phyloP scores from a whole-genome alignment of 2,329 filamentous ascomycete genomes.

The Aspergillus awamori region DNA sequence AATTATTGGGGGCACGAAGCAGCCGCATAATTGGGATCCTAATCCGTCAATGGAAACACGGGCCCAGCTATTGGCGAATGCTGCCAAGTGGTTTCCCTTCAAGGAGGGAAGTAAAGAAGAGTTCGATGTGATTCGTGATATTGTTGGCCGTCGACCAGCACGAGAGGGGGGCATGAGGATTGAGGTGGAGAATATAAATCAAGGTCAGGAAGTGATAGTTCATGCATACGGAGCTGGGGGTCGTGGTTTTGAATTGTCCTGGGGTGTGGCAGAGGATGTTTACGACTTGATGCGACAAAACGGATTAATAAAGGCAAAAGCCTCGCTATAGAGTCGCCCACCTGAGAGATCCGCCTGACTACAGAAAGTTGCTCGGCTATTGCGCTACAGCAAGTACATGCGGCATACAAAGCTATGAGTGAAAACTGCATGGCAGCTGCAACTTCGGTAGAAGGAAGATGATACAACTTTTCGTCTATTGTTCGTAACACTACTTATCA shows the following conservation, averaged over 20 bases:
- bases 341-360: not conserved
- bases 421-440: not conserved
- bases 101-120: slow-evolving; percentile 37
- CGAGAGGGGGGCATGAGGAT: slow-evolving; percentile 54
- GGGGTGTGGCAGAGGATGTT: slow-evolving; percentile 61
- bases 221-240: slow-evolving; percentile 65
- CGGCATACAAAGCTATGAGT: not conserved
- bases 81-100: slow-evolving; percentile 46
- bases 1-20: slow-evolving; percentile 68
- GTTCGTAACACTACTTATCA: slow-evolving; percentile 1
- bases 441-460: not conserved
- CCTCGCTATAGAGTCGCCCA: slow-evolving; percentile 24
- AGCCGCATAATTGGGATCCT: slow-evolving; percentile 59
- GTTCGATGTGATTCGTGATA: slow-evolving; percentile 50
- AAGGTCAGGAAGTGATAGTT: slow-evolving; percentile 37
- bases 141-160: slow-evolving; percentile 50
- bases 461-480: not conserved
- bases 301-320: slow-evolving; percentile 26
- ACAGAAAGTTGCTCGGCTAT: not conserved
- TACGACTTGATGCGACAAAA: slow-evolving; percentile 41
- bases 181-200: slow-evolving; percentile 50
- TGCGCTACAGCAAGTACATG: too few species aligned
- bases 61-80: slow-evolving; percentile 50
- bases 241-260: slow-evolving; percentile 64
- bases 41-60: slow-evolving; percentile 54